A percentile compares a stretch with the other conserved stretches of the same genome.
phyloP scores from a whole-genome alignment of 768 basidiomycete species.

The Russula virescens region DNA sequence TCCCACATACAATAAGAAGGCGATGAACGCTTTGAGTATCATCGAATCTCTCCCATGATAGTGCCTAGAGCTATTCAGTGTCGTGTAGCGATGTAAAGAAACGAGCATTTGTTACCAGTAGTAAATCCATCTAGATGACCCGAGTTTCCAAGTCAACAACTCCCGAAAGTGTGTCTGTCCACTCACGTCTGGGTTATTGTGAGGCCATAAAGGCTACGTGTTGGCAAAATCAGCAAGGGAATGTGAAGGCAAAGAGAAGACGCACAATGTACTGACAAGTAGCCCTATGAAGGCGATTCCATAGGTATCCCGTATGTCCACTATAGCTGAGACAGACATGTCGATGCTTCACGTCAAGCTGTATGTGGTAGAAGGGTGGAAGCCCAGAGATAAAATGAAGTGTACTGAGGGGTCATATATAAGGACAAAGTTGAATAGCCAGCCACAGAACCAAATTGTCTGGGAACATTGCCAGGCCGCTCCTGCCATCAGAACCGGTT shows the following conservation, averaged over 20 bases:
- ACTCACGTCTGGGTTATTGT: slow-evolving; percentile 9
- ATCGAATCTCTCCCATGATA: background rate
- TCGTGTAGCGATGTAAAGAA: background rate
- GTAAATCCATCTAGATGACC: slow-evolving; percentile 1
- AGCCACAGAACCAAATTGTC: no score
- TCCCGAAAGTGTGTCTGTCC: background rate
- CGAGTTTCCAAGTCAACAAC: background rate
- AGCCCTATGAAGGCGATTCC: slow-evolving; percentile 1
- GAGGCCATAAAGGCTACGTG: slow-evolving; percentile 1
- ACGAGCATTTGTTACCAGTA: background rate
- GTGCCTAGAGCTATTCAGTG: background rate
- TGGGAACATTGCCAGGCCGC: no score
- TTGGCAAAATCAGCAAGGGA: background rate
- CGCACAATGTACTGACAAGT: slow-evolving; percentile 2
- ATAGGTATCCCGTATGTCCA: background rate
- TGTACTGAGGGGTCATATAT: no score
- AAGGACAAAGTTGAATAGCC: no score
- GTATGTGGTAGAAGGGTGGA: background rate
- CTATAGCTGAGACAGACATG: background rate
- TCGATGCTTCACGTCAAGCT: background rate
- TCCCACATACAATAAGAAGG: background rate
- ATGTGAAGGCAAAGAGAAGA: background rate
- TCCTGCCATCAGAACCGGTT: no score
- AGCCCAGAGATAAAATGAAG: background rate
- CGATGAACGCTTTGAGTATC: background rate